These are phyloP conservation scores for Chaetomiaceae sp. DNA, from an alignment of 2,329 filamentous ascomycete genomes.

Conservation along the genomic window DNA sequence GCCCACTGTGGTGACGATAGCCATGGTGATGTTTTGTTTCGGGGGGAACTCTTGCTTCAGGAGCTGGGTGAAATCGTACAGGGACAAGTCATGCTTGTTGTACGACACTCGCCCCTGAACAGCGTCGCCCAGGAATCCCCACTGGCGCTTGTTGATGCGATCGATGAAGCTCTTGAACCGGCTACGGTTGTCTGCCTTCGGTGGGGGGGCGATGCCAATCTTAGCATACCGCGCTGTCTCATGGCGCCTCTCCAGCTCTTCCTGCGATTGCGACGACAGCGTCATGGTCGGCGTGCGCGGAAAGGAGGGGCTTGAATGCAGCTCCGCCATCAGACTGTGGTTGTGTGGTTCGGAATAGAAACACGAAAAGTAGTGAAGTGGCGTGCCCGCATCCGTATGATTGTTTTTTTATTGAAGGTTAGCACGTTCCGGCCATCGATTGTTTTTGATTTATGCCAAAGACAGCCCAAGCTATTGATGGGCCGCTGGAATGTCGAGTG, in stretches of 20 bases:
- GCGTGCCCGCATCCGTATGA: too few relatives aligned
- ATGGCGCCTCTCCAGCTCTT: not conserved
- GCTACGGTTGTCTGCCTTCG: conserved; percentile 12
- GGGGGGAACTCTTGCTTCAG: conserved; percentile 18
- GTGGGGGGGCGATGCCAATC: conserved; percentile 7
- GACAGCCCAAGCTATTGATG: too few relatives aligned
- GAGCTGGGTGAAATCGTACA: conserved; percentile 16
- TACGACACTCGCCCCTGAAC: conserved; percentile 11
- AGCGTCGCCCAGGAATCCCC: conserved; percentile 11
- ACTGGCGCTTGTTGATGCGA: conserved; percentile 20
- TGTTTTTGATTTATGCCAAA: too few relatives aligned
- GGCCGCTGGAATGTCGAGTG: too few relatives aligned
- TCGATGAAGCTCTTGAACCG: conserved; percentile 21
- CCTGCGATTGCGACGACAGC: too few relatives aligned
- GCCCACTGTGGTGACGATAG: conserved; percentile 12
- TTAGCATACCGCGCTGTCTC: conserved; percentile 7
- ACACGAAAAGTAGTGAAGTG: too few relatives aligned
- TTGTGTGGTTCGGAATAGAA: too few relatives aligned
- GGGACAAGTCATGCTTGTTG: conserved; percentile 15
- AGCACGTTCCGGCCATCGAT: too few relatives aligned
- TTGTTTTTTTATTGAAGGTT: too few relatives aligned
- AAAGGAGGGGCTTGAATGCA: not conserved
- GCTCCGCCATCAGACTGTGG: not conserved
- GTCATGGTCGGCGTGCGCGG: not conserved
- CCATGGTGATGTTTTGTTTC: conserved; percentile 8